phyloP scores from a whole-genome alignment of 768 basidiomycete genomes.

The Suillus luteus region DNA sequence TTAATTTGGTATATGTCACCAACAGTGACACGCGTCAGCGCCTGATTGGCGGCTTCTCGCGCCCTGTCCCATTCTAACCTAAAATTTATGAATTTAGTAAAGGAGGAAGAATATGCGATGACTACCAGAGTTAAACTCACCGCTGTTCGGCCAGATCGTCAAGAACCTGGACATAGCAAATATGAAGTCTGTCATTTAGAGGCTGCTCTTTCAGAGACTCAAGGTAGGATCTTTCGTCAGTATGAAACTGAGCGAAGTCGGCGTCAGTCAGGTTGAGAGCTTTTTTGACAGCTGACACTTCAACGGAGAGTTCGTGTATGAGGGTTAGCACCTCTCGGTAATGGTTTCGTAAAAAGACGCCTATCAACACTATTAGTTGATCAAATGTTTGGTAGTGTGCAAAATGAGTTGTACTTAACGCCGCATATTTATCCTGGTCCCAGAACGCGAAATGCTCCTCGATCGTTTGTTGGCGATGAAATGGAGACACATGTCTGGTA shows the following conservation, averaged over 20 bases:
- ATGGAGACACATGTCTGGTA: background rate
- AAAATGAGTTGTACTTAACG: conserved; percentile 20
- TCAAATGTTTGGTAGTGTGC: background rate
- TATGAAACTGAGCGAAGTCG: background rate
- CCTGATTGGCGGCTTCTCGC: no score
- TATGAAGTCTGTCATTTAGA: background rate
- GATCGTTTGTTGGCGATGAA: conserved; percentile 16
- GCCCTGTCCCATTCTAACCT: no score
- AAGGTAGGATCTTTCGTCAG: background rate
- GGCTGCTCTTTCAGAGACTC: background rate
- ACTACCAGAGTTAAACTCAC: no score
- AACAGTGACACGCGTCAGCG: no score
- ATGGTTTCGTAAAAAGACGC: conserved; percentile 7
- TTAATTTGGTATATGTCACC: no score
- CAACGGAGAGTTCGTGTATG: background rate
- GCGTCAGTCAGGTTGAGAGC: background rate
- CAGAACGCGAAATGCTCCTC: conserved; percentile 23
- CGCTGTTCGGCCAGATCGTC: background rate
- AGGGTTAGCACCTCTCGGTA: conserved; percentile 4
- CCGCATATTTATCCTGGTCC: conserved; percentile 24
- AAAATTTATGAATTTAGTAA: no score
- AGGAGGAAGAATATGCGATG: no score
- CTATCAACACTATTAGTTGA: background rate
- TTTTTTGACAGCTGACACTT: background rate
- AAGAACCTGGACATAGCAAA: background rate